Base-by-base conservation (phyloP, 148 eudicot species). In the Vaccinium macrocarpon region DNA sequence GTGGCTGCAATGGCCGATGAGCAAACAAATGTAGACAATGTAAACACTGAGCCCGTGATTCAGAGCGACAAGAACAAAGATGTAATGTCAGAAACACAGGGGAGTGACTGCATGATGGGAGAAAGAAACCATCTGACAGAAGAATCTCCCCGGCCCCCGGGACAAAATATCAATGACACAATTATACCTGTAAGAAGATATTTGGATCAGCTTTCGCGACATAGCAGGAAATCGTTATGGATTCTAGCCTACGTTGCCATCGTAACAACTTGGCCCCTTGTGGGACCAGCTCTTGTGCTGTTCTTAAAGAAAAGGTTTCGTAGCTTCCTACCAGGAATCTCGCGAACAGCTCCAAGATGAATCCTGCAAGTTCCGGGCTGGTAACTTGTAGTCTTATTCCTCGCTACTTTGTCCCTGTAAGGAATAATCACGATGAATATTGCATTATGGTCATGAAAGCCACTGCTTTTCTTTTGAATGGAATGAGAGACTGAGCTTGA, bases 241-340 rank as follows among this genome's bases (percentile, higher is more conserved):
- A 78, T 96, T 84, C 92, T 96, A 9, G 91, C 91, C 19, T 96
- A 94, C 82, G 87, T 94, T 83, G 92, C 98, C 29, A 83, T 96
- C 53, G 76, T 90, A 57, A 88, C 97, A 23, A 93, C 91, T 55
- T 93, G 92, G 95, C 98, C 98, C 9, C 51, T 93, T 57, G 88
- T 93, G 46, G 95, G 98, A 49, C 88, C 95, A 32, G 94, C 90
- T 42, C 77, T 94, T 50, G 71, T 82, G 74, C 86, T 89, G 85
- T 93, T 94, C 83, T 88, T 90, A 79, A 91, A 85, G 88, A 91
- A 91, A 82, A 94, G 86, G 88, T 83, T 83, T 9, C 77, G 77
- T 80, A 91, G 88, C 13, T 29, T 55, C 38, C 79, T 85, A 18
- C 88, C 88, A 52, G 35, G 90, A 66, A 27, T 66, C 72, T 25